These are phyloP conservation scores for Penicillium turbatum DNA, from an alignment of 495 filamentous ascomycete genomes.

Conservation along the genomic window DNA sequence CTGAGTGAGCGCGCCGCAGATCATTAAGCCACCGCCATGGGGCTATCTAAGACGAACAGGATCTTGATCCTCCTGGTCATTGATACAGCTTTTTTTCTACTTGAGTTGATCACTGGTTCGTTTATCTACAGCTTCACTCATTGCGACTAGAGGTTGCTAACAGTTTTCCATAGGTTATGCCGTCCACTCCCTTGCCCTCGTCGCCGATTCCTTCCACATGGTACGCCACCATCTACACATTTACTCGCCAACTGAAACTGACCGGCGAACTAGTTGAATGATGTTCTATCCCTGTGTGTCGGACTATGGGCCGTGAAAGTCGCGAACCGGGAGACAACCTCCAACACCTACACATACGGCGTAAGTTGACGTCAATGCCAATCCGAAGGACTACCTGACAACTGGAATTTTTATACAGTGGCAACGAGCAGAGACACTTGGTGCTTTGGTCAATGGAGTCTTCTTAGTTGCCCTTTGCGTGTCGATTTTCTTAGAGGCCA, in stretches of 20 bases:
- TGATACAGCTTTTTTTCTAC: conserved; percentile 80
- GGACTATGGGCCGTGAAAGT: conserved; percentile 94
- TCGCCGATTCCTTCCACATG: conserved; percentile 99
- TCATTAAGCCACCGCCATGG: conserved; percentile 53
- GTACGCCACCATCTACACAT: conserved; percentile 40
- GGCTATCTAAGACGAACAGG: conserved; percentile 84
- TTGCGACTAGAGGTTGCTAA: conserved; percentile 10
- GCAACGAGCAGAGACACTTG: conserved; percentile 97
- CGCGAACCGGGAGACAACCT: conserved; percentile 68
- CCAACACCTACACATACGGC: conserved; percentile 89
- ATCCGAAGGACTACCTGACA: conserved; percentile 15
- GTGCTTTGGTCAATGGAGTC: conserved; percentile 92
- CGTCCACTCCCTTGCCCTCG: conserved; percentile 85
- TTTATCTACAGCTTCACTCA: not conserved
- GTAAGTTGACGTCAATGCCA: conserved; percentile 47
- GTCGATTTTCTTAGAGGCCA: conserved; percentile 90
- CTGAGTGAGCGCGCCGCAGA: conserved; percentile 28
- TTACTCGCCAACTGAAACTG: conserved; percentile 1
- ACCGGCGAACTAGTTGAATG: conserved; percentile 59
- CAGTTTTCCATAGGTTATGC: conserved; percentile 53
- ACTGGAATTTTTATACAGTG: conserved; percentile 54
- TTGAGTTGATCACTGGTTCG: conserved; percentile 76
- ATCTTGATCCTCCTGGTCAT: conserved; percentile 91
- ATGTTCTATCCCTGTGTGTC: conserved; percentile 89
- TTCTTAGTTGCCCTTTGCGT: conserved; percentile 94